Base-by-base conservation (phyloP, 2,329 filamentous ascomycete genomes). In the Calonectria pauciramosa region DNA sequence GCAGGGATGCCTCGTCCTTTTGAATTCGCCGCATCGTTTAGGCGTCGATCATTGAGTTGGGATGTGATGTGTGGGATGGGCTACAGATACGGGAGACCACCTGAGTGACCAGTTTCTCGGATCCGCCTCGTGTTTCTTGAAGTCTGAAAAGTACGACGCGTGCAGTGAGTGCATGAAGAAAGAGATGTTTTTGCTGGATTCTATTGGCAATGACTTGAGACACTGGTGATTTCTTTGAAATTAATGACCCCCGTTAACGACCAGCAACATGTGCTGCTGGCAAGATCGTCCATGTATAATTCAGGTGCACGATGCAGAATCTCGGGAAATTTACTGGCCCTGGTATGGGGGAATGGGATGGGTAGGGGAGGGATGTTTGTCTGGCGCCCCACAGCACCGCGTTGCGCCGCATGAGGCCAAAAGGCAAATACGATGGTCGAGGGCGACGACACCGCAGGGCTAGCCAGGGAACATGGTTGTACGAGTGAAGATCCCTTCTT, bases 291-390 rank as follows among this genome's bases (percentile, higher is more conserved):
- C 18, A 38, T 59, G 54, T 59, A 59, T 59, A 23, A 59, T 59
- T 59, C 54, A 59, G 54, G 54, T 59, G 32, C 54, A 59, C n/a
- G 32, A 59, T 59, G 32, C 54, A 34, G 5, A 14, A 14, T 38
- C 14, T 59, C 34, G 20, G 32, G 54, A 59, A 59, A 59, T 59
- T 59, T 59, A 59, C 54, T 59, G 32, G 54, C 54, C 54, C 54
- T 14, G 30, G 52, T 36, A 9, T 59, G 52, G 49, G 23, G n/a
- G 30, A n/a, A n/a, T 18, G 49, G 52, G 52, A n/a, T 23, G 30
- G 18, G 23, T 13, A 28, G 8, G 14, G 30, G 18, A 4, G 16
- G 16, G 3, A n/a, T 20, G 18, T 34, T 59, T 36, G 20, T 51
- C n/a, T 51, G 11, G 47, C n/a, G 47, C 26, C 47, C 26, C 30